Evolutionary conservation across 352 stramenopile genomes (phyloP).

Genomic region (Pythium grandisporangium): DNA sequence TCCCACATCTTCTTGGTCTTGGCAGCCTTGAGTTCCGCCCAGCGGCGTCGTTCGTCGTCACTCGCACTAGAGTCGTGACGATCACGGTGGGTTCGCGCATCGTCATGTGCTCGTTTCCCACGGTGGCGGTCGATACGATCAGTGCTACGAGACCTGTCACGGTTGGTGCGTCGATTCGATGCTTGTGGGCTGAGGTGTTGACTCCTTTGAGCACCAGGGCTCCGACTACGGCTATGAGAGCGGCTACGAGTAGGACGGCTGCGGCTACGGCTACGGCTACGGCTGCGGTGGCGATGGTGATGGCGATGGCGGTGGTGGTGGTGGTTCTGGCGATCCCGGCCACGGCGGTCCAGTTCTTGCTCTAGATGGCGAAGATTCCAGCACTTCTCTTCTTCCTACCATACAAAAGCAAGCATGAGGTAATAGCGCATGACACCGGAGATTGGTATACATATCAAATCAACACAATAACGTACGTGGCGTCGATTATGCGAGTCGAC

Average conservation of each 20-base stretch:
- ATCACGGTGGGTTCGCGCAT: too few species aligned
- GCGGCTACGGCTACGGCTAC: conserved; percentile 8
- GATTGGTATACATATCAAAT: not conserved
- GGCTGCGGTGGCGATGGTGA: conserved; percentile 5
- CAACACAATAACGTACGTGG: conserved; percentile 14
- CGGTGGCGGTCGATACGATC: not conserved
- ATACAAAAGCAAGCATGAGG: too few species aligned
- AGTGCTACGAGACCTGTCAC: not conserved
- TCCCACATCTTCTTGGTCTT: conserved; percentile 47
- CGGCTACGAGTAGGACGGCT: conserved; percentile 5
- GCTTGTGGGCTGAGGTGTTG: not conserved
- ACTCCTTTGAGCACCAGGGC: not conserved
- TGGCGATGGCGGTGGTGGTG: too few species aligned
- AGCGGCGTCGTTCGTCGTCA: conserved; percentile 35
- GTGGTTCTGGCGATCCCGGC: too few species aligned
- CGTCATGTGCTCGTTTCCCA: too few species aligned
- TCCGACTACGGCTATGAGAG: conserved; percentile 3
- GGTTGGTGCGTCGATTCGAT: not conserved
- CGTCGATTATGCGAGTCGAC: conserved; percentile 55
- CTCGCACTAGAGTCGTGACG: too few species aligned
- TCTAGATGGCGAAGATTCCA: conserved; percentile 41
- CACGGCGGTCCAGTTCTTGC: conserved; percentile 9
- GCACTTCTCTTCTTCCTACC: conserved; percentile 45
- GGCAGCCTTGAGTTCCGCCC: conserved; percentile 45
- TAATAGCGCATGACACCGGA: not conserved